Base-by-base conservation (phyloP, 2,329 filamentous ascomycete genomes). In the Aschersonia sp. region DNA sequence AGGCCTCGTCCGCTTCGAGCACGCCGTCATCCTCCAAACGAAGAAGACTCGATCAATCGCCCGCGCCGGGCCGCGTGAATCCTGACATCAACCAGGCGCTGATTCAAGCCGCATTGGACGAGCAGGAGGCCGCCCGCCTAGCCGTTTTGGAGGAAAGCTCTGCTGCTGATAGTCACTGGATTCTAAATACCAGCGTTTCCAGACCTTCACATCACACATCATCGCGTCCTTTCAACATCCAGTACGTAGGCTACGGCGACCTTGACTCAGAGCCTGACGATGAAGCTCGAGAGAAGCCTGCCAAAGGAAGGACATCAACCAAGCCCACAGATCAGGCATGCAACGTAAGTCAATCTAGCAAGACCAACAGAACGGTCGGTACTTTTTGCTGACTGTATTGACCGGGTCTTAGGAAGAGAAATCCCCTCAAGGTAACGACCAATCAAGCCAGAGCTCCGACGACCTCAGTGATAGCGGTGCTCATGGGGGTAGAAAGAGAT, bases 101-200 rank as follows among this genome's bases (percentile, higher is more conserved):
- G 2, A 70, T 86, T 43, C 70, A 80, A 57, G 77, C 76, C 4
- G 81, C 82, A 2, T 61, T 84, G 11, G 76, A 78, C 5, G 75
- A 78, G 35, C 81, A 85, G 57, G 83, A 87, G 60, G 71, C 72
- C 46, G 82, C 79, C 56, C 74, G 78, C 7, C 72, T 78, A 58
- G 70, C 73, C 51, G 71, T 78, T 40, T 58, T 86, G 10, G 76
- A 81, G 51, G 75, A 73, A 55, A 77, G 79, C 51, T 77, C 78
- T 7, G 72, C 75, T 42, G 79, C 81, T 46, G 85, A 89, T 61
- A 83, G 82, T 14, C 80, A 81, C 60, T 90, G 85, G 85, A 81
- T 85, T 14, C 66, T 89, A 48, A 79, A 78, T 51, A 12, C 72
- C 78, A 46, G 54, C 56, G 12, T 53, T 56, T 45, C 52, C 22